These are phyloP conservation scores for Chloropicon primus DNA, from an alignment of 139 green algal genomes.

Conservation along the genomic window DNA sequence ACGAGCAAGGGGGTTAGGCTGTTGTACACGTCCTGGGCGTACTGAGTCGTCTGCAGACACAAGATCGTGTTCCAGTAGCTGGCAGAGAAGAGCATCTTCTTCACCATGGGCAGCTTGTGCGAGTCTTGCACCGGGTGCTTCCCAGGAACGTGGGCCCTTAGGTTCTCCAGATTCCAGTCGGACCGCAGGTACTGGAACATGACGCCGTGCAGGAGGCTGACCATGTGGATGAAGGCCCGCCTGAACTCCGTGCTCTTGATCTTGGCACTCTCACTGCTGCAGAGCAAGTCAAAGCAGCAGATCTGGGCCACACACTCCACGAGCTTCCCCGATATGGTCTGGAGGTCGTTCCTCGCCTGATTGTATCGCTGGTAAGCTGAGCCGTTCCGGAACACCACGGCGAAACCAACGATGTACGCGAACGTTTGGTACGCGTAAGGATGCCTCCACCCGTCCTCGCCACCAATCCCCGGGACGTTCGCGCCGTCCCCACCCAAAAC, in stretches of 20 bases:
- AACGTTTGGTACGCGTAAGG: not conserved
- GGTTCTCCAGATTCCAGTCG: not conserved
- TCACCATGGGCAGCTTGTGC: not conserved
- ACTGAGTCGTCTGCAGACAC: not conserved
- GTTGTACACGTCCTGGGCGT: not conserved
- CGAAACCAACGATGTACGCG: not conserved
- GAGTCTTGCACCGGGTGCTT: not conserved
- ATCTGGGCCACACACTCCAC: not conserved
- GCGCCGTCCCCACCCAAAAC: not conserved
- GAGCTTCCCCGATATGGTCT: not conserved
- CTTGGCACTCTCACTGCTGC: not conserved
- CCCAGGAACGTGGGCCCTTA: not conserved
- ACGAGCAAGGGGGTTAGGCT: not conserved
- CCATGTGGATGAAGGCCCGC: not conserved
- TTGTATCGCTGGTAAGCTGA: not conserved
- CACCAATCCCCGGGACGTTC: not conserved
- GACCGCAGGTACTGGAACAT: not conserved
- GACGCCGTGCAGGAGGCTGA: not conserved
- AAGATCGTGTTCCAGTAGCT: not conserved
- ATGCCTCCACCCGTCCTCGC: not conserved
- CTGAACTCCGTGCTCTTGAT: not conserved
- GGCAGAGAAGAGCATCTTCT: not conserved
- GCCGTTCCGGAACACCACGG: not conserved
- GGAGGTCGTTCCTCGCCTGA: not conserved
- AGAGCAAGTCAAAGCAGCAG: not conserved